Base-by-base conservation (phyloP, 163 green algal species). In the Smithsoniella earleae region DNA sequence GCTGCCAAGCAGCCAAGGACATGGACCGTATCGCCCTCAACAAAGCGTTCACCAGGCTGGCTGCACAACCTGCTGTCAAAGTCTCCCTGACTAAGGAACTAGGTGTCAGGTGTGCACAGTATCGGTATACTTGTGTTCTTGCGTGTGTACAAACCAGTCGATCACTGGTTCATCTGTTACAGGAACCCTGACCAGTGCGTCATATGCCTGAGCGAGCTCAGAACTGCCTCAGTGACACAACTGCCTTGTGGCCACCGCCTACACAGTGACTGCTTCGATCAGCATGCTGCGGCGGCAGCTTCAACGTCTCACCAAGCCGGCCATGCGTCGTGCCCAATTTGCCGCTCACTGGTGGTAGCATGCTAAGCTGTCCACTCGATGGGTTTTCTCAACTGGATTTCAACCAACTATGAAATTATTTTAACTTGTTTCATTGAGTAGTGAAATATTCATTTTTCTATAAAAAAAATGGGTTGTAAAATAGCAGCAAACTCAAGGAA, bases 21-120 rank as follows among this genome's bases (percentile, higher is more conserved):
- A 46, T 76, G 45, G 72, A 46, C 46, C 37, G 72, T 34, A 34
- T 34, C 58, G 43, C 22, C 58, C 58, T 69, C 4, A 33, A 45
- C 30, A 36, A 38, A 16, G 58, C 58, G 5, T 69, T 69, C 25
- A 69, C 27, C 20, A 30, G 58, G 30, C 31, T 69, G 8, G 58
- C 58, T 38, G 18, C 58, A 18, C 58, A 36, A 5, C 58, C 58
- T 38, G 58, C n/a, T n/a, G 58, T 43, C n/a, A 30, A 69, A 33
- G 58, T 69, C n/a, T 30, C 58, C n/a, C 58, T 69, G 3, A 65
- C 8, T 8, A 8, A 36, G 52, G 52, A 27, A 49, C 10, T 13
- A 10, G 10, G 40, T 49, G 40, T 49, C 40, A 22, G 40, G 10
- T 10, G 13, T 13, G 40, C 40, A 49, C 10, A 49, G 40, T 22